phyloP scores from a whole-genome alignment of 192 early-diverging fungal genomes.

The Mortierella antarctica region DNA sequence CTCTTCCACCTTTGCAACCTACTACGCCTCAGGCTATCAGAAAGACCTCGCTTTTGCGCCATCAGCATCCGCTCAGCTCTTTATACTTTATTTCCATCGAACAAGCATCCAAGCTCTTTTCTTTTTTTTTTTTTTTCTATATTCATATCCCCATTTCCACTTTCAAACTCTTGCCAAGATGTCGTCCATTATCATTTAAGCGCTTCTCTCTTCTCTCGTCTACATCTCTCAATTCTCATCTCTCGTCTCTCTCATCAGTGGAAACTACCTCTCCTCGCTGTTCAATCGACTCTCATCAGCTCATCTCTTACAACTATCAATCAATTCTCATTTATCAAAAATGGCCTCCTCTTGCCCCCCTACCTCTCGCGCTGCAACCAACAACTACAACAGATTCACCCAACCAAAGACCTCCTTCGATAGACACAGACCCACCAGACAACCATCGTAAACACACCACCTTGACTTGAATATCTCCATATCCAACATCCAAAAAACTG shows the following conservation, averaged over 20 bases:
- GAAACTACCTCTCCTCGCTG: background rate
- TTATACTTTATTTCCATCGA: background rate
- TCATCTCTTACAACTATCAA: background rate
- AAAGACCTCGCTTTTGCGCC: too few species aligned
- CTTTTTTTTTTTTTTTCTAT: constrained; percentile 16
- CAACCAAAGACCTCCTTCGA: constrained; percentile 48
- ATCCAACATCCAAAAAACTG: too few species aligned
- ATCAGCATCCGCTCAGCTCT: background rate
- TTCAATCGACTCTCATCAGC: background rate
- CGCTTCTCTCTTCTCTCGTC: constrained; percentile 7
- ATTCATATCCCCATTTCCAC: background rate
- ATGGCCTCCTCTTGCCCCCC: constrained; percentile 38
- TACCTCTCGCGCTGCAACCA: constrained; percentile 16
- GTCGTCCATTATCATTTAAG: constrained; percentile 46
- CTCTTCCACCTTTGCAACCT: too few species aligned
- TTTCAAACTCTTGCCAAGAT: constrained; percentile 25
- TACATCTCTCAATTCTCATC: background rate
- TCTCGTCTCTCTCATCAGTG: constrained; percentile 7
- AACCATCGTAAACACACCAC: constrained; percentile 31
- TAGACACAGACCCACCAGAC: constrained; percentile 39
- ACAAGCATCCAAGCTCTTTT: background rate
- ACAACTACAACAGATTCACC: constrained; percentile 38
- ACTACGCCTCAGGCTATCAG: too few species aligned
- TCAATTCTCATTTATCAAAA: constrained; percentile 22
- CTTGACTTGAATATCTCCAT: background rate